A percentile compares a stretch with the other conserved stretches of the same genome.
Conservation (phyloP, 805 yeast genomes). For the Schizosaccharomyces japonicus region DNA sequence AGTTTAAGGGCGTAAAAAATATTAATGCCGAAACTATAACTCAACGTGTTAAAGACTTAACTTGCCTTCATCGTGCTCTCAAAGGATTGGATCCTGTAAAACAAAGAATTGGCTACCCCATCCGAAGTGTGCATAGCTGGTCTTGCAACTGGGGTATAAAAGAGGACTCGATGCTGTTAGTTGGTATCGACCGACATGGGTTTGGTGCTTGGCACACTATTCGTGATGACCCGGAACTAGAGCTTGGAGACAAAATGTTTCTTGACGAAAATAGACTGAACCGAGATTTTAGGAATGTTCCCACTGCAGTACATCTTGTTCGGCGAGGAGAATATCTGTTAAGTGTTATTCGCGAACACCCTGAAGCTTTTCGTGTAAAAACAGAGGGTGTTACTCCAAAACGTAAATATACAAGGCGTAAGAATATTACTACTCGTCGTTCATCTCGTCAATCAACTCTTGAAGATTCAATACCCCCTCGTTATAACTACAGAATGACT, state of each 20-base stretch:
- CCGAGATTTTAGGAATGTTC: no score
- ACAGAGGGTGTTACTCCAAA: not conserved
- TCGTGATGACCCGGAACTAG: constrained; percentile 82
- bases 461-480: not conserved
- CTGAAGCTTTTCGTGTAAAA: not conserved
- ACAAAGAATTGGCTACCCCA: constrained; percentile 35
- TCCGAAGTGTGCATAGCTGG: constrained; percentile 81
- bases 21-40: constrained; percentile 74
- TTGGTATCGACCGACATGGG: constrained; percentile 81
- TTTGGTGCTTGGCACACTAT: constrained; percentile 89
- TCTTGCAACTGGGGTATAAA: constrained; percentile 57
- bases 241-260: constrained; percentile 62
- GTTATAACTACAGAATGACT: not conserved
- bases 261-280: constrained; percentile 20
- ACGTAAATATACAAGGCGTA: constrained; percentile 1
- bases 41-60: constrained; percentile 68
- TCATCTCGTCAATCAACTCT: not conserved
- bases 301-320: constrained; percentile 77
- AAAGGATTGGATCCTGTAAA: not conserved
- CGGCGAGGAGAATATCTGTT: constrained; percentile 79
- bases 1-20: constrained; percentile 65
- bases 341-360: constrained; percentile 12
- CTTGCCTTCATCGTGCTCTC: constrained; percentile 25
- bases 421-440: not conserved
- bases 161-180: constrained; percentile 68